Percentiles rank a stretch among this genome's conserved stretches.
These are phyloP conservation scores for Scedosporium aurantiacum DNA, from an alignment of 2,329 filamentous ascomycete species.

Conservation along the genomic window DNA sequence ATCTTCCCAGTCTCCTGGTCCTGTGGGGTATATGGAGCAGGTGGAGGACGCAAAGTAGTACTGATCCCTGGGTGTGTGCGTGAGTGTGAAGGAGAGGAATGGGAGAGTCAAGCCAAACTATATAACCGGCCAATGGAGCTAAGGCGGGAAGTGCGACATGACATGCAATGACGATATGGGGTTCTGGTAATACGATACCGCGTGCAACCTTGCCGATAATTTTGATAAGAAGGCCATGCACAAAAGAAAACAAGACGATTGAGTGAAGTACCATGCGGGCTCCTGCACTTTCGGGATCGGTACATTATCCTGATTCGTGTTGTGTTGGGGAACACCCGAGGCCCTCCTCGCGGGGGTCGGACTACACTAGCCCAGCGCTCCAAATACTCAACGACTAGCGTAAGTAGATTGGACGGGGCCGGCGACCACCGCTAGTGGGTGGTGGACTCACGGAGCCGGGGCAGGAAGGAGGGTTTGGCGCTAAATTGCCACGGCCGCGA, in stretches of 20 bases:
- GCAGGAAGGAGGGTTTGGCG: background rate
- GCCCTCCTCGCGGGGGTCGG: background rate
- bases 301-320: background rate
- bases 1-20: background rate
- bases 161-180: background rate
- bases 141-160: background rate
- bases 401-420: background rate
- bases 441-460: background rate
- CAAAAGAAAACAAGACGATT: background rate
- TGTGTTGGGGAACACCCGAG: background rate
- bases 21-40: background rate
- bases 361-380: background rate
- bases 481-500: background rate
- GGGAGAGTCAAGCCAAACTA: background rate
- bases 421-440: background rate
- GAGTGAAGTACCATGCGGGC: background rate
- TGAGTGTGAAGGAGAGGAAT: background rate
- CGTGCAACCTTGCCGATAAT: background rate
- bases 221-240: background rate
- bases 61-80: background rate
- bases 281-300: background rate
- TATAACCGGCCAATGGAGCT: conserved; percentile 2
- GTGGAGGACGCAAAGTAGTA: background rate
- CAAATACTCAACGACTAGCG: too few species aligned
- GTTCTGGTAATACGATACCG: background rate